Percentiles rank a stretch among this genome's conserved stretches.
These are phyloP conservation scores for Penicillium odoratum DNA, from an alignment of 495 filamentous ascomycete species.

Conservation along the genomic window DNA sequence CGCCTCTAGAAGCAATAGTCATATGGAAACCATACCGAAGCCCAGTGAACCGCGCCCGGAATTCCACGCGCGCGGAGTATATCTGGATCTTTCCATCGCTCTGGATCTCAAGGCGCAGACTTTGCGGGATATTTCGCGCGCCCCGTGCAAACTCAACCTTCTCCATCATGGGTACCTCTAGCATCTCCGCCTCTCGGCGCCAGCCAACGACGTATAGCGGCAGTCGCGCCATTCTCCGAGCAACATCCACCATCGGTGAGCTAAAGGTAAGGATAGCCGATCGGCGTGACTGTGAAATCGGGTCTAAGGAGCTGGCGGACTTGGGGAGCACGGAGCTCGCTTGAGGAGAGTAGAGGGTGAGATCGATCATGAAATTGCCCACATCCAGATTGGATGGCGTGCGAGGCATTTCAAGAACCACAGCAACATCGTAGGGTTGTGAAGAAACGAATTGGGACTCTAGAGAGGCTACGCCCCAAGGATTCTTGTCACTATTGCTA, in stretches of 20 bases:
- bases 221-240: constrained; percentile 49
- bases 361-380: constrained; percentile 93
- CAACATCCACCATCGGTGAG: constrained; percentile 56
- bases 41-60: constrained; percentile 72
- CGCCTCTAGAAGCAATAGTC: background rate
- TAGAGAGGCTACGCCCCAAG: constrained; percentile 45
- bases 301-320: constrained; percentile 24
- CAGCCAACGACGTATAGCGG: constrained; percentile 63
- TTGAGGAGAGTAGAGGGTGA: constrained; percentile 59
- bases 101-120: constrained; percentile 65
- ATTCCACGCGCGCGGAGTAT: constrained; percentile 65
- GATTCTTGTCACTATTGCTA: constrained; percentile 34
- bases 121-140: constrained; percentile 55
- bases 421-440: constrained; percentile 65
- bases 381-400: constrained; percentile 51
- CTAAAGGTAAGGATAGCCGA: constrained; percentile 68
- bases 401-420: constrained; percentile 71
- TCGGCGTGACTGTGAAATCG: constrained; percentile 52
- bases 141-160: constrained; percentile 60
- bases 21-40: constrained; percentile 48
- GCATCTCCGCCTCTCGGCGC: constrained; percentile 49
- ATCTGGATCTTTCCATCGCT: constrained; percentile 66
- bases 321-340: constrained; percentile 27
- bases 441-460: constrained; percentile 41
- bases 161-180: constrained; percentile 75